Evolutionary conservation across 202 grass and related monocot species (phyloP), one percentile per base, ranked within the genome.

Genomic region (Setaria italica): DNA sequence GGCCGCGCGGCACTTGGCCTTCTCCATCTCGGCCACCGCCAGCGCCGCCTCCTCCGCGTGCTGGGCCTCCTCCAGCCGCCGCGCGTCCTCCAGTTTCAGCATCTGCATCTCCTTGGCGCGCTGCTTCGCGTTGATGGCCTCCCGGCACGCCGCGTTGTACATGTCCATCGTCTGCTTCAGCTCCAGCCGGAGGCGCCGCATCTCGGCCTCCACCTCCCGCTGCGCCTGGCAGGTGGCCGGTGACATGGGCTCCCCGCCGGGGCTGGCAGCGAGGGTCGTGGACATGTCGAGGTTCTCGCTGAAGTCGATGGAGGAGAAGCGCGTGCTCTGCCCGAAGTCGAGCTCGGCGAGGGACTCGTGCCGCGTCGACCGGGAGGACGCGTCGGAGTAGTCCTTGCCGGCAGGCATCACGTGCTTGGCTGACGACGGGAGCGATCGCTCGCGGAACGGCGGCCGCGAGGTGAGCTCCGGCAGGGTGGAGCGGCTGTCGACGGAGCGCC

Each of bases 151-250:
- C 41, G 91, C 89, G 49, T 88, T 95, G 89, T 99, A 99, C 97
- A 99, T 99, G 84, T 91, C 91, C 93, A 96, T 99, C 6, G 93
- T 99, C 87, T 99, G 93, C 93, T 89, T 91, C 21, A 99, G 86
- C 87, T 96, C 97, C 41, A 96, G 87, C 64, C 84, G 85, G 59
- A 99, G 80, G 50, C 92, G 94, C 53, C 90, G 91, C 97, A 99
- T 94, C 82, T 99, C 97, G 15, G 42, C 47, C 87, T 96, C 93
- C 48, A 94, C 51, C 20, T 95, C 93, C 11, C 89, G 87, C 12
- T 92, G 90, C 42, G 79, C 49, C 86, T 91, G 78, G 43, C 56
- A 58, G 41, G 82, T 62, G 32, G 33, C 56, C 33, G 92, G 90
- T 0, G 93, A 94, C 68, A 74, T 57, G n/a, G 87, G 62, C 56